Base-by-base conservation (phyloP, 805 yeast genomes). In the Ogataea pini region DNA sequence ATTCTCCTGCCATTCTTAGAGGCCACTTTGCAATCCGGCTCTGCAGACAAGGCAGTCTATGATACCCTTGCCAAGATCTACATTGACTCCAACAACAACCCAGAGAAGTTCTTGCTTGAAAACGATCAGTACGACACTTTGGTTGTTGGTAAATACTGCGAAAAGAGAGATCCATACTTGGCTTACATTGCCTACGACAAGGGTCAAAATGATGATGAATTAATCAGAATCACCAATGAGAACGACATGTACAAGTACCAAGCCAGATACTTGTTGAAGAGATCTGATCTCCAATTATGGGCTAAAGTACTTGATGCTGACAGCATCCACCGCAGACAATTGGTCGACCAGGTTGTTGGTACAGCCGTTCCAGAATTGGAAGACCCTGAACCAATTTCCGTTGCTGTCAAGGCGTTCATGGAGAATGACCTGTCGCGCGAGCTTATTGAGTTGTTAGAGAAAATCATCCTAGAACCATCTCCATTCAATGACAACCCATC, bases 161-260 rank as follows among this genome's bases (percentile, higher is more conserved):
- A 94, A 72, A 92, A 89, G 81, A 87, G 99, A 72, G 99, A 94
- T 65, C 99, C 99, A 54, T 94, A 89, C 72, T 77, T 94, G 67
- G 99, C 99, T 24, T 94, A 89, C 70, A 94, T 94, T 72, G 96
- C 97, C 44, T 94, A 94, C 71, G 96, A 95, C 52, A 92, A 91
- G 72, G 99, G 99, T 65, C 75, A 78, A 46, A 91, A 92, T 61
- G 97, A 94, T 67, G 85, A 77, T 49, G 99, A 94, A 68, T 79
- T 94, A 63, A 81, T 94, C 62, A 77, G 80, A 64, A 90, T 94
- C 69, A 94, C 99, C 57, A 94, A 94, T 69, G 98, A 94, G 64
- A 94, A 94, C 69, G 81, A 94, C 60, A 94, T 94, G 99, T 94
- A 87, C 79, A 94, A 94, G 70, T 92, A 94, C 72, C 99, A 94